Percentiles rank a stretch among this genome's conserved stretches.
These are phyloP conservation scores for Talaromyces sp. DNA, from an alignment of 2,329 filamentous ascomycete genomes.

Conservation along the genomic window DNA sequence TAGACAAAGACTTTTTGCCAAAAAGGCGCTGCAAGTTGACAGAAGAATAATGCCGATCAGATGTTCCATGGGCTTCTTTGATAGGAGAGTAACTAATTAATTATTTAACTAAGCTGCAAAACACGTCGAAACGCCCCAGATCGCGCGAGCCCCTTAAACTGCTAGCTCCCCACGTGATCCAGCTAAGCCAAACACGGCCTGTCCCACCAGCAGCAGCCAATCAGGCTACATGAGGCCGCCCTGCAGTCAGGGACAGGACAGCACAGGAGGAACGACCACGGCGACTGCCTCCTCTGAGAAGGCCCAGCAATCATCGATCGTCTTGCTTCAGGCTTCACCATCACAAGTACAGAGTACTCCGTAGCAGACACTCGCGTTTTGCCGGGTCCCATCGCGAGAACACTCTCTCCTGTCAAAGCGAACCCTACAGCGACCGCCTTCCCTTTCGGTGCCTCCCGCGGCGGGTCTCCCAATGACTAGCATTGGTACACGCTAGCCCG, in stretches of 20 bases:
- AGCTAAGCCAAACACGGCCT: not conserved
- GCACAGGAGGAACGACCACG: not conserved
- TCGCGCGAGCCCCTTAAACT: not conserved
- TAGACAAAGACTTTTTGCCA: not conserved
- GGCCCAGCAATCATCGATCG: too few relatives aligned
- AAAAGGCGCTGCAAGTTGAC: too few relatives aligned
- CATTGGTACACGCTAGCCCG: not conserved
- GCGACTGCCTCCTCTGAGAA: not conserved
- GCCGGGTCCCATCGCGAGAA: not conserved
- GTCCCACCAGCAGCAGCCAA: not conserved
- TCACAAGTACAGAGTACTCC: too few relatives aligned
- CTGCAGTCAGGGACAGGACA: too few relatives aligned
- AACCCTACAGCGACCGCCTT: not conserved
- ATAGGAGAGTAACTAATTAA: too few relatives aligned
- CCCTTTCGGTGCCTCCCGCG: not conserved
- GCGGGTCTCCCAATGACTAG: not conserved
- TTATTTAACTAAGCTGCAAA: not conserved
- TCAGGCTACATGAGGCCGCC: not conserved
- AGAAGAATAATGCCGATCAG: not conserved
- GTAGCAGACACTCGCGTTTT: not conserved
- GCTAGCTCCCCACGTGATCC: not conserved
- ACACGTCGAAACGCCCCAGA: not conserved
- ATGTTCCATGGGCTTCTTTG: not conserved
- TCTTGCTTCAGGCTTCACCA: not conserved
- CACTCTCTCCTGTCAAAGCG: not conserved